Conservation (phyloP, 352 stramenopile genomes). For the Stramenopiles sp. region DNA sequence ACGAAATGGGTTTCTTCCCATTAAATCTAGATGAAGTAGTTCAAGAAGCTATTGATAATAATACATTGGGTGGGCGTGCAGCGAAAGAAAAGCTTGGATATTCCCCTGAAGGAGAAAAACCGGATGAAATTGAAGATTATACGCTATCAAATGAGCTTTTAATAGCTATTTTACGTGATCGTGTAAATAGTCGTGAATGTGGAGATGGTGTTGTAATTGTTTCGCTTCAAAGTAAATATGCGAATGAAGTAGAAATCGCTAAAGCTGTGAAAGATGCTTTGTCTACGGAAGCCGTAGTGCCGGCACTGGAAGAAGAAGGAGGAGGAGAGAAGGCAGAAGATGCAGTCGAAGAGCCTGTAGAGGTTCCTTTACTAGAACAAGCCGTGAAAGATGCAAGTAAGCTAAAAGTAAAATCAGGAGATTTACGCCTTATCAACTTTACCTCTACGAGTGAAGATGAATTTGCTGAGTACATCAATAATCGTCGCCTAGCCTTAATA, state of each 20-base stretch:
- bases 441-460: background rate
- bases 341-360: background rate
- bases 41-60: background rate
- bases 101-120: background rate
- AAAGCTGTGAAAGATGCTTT: background rate
- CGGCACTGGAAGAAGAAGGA: background rate
- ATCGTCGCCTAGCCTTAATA: background rate
- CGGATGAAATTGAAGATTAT: background rate
- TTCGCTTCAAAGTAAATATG: background rate
- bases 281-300: background rate
- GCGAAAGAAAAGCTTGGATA: background rate
- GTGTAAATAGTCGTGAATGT: background rate
- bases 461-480: constrained; percentile 1
- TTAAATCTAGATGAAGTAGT: background rate
- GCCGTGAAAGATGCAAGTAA: background rate
- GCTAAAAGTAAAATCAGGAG: background rate
- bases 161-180: background rate
- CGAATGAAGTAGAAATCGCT: background rate
- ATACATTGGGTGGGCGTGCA: background rate
- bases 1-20: background rate
- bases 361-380: background rate
- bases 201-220: background rate
- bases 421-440: background rate
- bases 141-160: background rate
- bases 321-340: background rate